Evolutionary conservation across 1,284 basidiomycete species (phyloP).

Genomic region (Moniliophthora roreri): DNA sequence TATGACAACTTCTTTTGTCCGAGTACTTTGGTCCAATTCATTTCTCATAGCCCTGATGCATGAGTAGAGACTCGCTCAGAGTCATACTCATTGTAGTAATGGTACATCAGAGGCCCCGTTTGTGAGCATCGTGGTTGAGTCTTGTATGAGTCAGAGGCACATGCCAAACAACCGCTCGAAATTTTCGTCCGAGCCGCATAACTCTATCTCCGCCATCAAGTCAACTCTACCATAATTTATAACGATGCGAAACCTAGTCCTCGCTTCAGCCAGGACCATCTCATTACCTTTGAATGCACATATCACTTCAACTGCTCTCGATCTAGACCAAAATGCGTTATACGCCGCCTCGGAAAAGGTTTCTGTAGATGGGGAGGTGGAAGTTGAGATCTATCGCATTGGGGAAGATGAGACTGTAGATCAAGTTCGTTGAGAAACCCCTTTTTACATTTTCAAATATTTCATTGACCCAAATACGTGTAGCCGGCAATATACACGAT

Average conservation of each 20-base stretch:
- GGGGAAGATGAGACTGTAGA: constrained; percentile 20
- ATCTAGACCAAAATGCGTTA: constrained; percentile 65
- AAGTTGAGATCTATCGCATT: constrained; percentile 61
- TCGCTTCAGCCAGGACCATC: constrained; percentile 33
- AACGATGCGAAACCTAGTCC: constrained; percentile 42
- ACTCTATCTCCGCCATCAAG: constrained; percentile 2
- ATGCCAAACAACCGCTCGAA: constrained; percentile 19
- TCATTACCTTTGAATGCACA: constrained; percentile 26
- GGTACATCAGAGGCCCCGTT: too few species aligned
- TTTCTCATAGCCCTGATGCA: too few species aligned
- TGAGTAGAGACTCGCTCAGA: too few species aligned
- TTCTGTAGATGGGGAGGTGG: constrained; percentile 50
- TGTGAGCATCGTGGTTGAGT: neutral
- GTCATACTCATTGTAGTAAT: too few species aligned
- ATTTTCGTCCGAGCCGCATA: constrained; percentile 10
- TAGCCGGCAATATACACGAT: constrained; percentile 25
- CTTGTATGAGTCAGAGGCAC: constrained; percentile 12
- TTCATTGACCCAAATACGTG: neutral
- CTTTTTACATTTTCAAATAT: too few species aligned
- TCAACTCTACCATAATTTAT: neutral
- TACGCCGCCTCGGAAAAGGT: constrained; percentile 60
- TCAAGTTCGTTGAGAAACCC: neutral
- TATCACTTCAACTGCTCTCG: constrained; percentile 54
- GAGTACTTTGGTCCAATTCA: too few species aligned
- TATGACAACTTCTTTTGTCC: too few species aligned